Base-by-base conservation (phyloP, 2,329 filamentous ascomycete genomes). In the Microsporum audouinii region DNA sequence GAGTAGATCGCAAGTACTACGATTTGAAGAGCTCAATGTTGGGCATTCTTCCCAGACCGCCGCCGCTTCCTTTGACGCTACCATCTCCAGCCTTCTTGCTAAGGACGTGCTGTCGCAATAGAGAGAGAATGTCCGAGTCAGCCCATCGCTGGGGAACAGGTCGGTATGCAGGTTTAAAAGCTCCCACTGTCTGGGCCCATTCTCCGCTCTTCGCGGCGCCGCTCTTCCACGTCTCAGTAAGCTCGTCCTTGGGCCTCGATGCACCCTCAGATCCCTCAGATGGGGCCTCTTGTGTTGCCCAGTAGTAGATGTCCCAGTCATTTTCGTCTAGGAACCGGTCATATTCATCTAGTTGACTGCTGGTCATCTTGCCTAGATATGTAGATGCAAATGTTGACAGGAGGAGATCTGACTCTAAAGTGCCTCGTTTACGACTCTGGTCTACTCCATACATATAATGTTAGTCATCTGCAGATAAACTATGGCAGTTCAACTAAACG, bases 281-380 rank as follows among this genome's bases (percentile, higher is more conserved):
- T 10, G 63, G 66, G 0, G 86, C 80, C 68, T 90, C 85, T 75
- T 99, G 94, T 14, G 94, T 99, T 2, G 89, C 90, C 94, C 94
- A 99, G 81, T 99, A 99, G 81, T 99, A 99, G 64, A 99, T 96
- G 73, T 99, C 94, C 94, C 94, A 99, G 78, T 99, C 94, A 76
- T 99, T 99, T 78, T 99, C 94, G 75, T 99, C 94, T 61, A 99
- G 85, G 79, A 99, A 95, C 33, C 82, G 79, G 73, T 97, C 92
- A 78, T 94, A 97, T 75, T 95, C 84, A 68, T 83, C 76, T 68
- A 97, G 85, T 71, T 95, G 88, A 58, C 80, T 75, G 4, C 79
- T 74, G 0, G 82, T 83, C 89, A 99, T 95, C 63, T 77, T 78
- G 49, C 80, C 78, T 27, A 99, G 85, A 75, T 95, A 82, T 60